phyloP scores from a whole-genome alignment of 2,329 filamentous ascomycete species.

The Alternaria ventricosa region DNA sequence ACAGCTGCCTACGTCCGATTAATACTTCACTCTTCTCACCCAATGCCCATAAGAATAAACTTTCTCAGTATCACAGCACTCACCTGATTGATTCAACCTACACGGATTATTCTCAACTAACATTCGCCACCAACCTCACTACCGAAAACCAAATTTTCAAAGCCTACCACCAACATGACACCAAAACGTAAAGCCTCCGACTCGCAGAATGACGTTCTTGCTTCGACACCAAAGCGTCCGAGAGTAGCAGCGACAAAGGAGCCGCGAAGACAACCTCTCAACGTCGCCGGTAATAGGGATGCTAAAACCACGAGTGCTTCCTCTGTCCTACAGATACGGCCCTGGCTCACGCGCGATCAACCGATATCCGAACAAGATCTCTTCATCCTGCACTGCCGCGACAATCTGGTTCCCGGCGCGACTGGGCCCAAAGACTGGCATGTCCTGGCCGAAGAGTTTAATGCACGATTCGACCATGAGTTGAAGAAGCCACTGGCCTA shows the following conservation, averaged over 20 bases:
- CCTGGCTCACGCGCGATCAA: background rate
- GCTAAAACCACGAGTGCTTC: background rate
- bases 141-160: background rate
- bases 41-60: background rate
- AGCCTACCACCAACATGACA: background rate
- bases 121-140: background rate
- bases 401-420: conserved; percentile 3
- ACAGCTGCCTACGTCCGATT: background rate
- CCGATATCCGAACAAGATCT: background rate
- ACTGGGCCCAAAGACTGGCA: conserved; percentile 3
- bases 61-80: background rate
- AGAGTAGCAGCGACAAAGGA: background rate
- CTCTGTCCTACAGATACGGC: background rate
- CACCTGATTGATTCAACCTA: background rate
- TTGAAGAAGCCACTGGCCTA: background rate
- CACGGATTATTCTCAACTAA: background rate
- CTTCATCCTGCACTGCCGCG: conserved; percentile 4
- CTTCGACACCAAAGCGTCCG: background rate
- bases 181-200: background rate
- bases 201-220: background rate
- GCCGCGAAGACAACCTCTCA: background rate
- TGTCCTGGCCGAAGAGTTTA: conserved; percentile 2
- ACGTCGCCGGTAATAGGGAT: background rate
- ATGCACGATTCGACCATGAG: background rate
- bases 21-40: background rate